A percentile compares a stretch with the other conserved stretches of the same genome.
These are phyloP conservation scores for Cornus controversa DNA, from an alignment of 148 eudicot species.

Conservation along the genomic window DNA sequence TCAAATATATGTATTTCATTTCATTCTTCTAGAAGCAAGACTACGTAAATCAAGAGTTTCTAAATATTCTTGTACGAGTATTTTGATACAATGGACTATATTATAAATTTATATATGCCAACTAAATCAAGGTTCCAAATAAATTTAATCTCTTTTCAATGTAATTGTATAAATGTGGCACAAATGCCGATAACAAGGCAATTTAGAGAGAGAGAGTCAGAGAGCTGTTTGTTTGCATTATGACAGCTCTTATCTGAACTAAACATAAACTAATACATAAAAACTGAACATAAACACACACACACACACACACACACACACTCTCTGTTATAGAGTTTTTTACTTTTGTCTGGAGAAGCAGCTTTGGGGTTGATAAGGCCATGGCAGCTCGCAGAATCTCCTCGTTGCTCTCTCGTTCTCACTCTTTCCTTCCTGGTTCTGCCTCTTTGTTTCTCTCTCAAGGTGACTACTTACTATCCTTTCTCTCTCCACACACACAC, in stretches of 20 bases:
- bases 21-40: no score
- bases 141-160: no score
- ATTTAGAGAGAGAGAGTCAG: background rate
- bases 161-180: no score
- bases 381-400: constrained; percentile 70
- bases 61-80: no score
- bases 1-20: no score
- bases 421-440: constrained; percentile 31
- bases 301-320: background rate
- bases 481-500: background rate
- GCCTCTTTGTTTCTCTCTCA: constrained; percentile 25
- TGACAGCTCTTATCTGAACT: background rate
- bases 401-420: constrained; percentile 58
- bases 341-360: background rate
- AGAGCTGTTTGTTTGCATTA: background rate
- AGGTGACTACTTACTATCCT: constrained; percentile 25
- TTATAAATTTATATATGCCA: no score
- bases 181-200: no score
- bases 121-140: no score
- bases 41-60: no score
- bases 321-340: background rate
- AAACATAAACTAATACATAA: no score
- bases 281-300: no score
- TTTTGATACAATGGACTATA: no score
- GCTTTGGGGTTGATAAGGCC: constrained; percentile 3